Evolutionary conservation across 2,329 filamentous ascomycete genomes (phyloP), one percentile per base, ranked within the genome.

Genomic region (Ambrosiella cleistominuta): DNA sequence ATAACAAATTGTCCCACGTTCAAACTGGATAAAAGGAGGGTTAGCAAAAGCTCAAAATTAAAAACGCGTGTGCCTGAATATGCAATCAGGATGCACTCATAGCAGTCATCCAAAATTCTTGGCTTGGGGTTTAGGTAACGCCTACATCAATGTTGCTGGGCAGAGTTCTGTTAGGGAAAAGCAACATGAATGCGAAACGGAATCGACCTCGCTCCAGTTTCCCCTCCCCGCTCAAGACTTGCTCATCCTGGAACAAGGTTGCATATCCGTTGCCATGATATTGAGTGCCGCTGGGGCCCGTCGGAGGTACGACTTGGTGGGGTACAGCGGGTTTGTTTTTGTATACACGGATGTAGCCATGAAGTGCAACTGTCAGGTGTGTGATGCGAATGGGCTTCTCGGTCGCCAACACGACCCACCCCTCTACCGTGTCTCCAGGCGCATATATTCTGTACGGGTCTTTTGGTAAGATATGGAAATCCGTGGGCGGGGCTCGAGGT

Each of bases 131-230:
- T 12, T 47, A 27, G 42, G 37, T 13, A 44, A 35, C 53, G 75
- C 86, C 67, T 78, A 96, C 91, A 71, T 95, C 90, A 66, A 98
- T 91, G 68, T 91, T 96, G 70, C 88, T 95, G n/a, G 87, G 87
- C 60, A 93, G 71, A 4, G 78, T 79, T 64, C 81, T 78, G 54
- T 77, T 73, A 1, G 85, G 84, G 63, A 88, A 87, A 59, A 83
- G 73, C 62, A 88, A 70, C 65, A 87, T 81, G 64, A 88, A 88
- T 61, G 85, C 82, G 68, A 93, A 93, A 68, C 89, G 82, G 66
- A 88, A 91, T 63, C 80, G 79, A 44, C 85, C 85, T 52, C 85
- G 77, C 56, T 85, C 82, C 40, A 93, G 71, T 64, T 83, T 78
- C 12, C 87, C 86, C 65, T 90, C 85, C 19, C 86, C 86, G 66